These are phyloP conservation scores for Coemansia sp. DNA, from an alignment of 192 early-diverging fungal species.

Conservation along the genomic window DNA sequence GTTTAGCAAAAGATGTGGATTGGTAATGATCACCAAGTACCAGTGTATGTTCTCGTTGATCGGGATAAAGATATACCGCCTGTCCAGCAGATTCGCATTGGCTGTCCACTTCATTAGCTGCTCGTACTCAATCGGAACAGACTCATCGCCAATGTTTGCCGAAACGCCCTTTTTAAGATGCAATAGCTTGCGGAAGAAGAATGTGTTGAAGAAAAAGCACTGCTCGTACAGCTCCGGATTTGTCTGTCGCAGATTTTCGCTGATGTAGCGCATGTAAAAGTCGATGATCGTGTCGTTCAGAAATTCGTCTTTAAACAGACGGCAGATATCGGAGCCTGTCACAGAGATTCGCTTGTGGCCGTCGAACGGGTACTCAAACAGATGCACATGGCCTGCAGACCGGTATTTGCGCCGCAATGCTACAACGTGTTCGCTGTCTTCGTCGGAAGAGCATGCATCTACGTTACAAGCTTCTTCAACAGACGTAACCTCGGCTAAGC, in stretches of 20 bases:
- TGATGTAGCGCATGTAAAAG: conserved; percentile 72
- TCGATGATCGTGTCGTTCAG: conserved; percentile 91
- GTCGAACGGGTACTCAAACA: conserved; percentile 56
- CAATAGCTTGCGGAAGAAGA: conserved; percentile 79
- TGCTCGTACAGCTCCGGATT: conserved; percentile 54
- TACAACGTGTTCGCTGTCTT: conserved; percentile 20
- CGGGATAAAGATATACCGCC: conserved; percentile 77
- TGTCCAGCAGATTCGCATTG: conserved; percentile 72
- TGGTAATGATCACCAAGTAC: conserved; percentile 81
- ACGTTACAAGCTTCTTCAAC: background rate
- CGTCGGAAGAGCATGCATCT: background rate
- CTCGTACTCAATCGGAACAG: conserved; percentile 56
- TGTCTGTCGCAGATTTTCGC: conserved; percentile 38
- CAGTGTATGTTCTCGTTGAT: conserved; percentile 91
- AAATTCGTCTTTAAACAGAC: conserved; percentile 72
- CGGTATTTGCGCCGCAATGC: conserved; percentile 16
- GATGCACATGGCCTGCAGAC: conserved; percentile 18
- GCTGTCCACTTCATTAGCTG: conserved; percentile 78
- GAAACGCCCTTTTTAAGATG: conserved; percentile 15
- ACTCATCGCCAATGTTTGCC: conserved; percentile 31
- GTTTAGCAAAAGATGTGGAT: conserved; percentile 59
- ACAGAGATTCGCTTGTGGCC: conserved; percentile 63
- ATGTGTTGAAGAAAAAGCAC: conserved; percentile 81
- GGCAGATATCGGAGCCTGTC: conserved; percentile 60
- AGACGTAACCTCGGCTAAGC: conserved; percentile 4